phyloP scores from a whole-genome alignment of 148 eudicot species.

The Rhododendron simsii region DNA sequence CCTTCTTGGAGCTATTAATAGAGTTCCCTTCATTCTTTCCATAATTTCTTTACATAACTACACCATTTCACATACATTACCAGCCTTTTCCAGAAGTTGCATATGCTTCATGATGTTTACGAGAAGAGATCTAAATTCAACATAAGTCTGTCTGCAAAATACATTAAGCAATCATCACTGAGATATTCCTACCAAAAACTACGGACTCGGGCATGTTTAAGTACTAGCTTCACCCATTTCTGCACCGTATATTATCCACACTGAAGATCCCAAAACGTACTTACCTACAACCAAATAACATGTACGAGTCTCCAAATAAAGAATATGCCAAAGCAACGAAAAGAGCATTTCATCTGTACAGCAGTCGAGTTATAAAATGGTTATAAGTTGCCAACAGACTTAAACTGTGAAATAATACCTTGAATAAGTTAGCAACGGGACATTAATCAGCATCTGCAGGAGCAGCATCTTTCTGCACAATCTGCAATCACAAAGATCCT shows the following conservation, averaged over 20 bases:
- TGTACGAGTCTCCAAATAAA: background rate
- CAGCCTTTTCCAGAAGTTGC: background rate
- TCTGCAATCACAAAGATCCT: constrained; percentile 29
- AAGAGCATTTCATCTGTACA: background rate
- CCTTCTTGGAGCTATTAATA: background rate
- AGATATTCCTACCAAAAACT: background rate
- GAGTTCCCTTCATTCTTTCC: background rate
- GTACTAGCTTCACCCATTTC: background rate
- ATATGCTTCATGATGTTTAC: background rate
- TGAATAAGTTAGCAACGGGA: background rate
- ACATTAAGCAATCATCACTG: background rate
- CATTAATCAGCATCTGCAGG: constrained; percentile 35
- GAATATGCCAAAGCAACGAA: background rate
- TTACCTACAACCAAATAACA: background rate
- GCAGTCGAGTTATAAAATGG: background rate
- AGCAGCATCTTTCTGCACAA: constrained; percentile 51
- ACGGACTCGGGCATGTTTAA: background rate
- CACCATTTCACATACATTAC: background rate
- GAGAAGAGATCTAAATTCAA: background rate
- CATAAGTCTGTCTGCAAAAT: background rate
- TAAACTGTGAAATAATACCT: background rate
- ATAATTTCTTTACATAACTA: background rate
- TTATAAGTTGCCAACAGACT: background rate
- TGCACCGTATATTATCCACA: background rate
- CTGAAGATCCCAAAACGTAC: background rate